These are phyloP conservation scores for Penicillium pancosmium DNA, from an alignment of 495 filamentous ascomycete genomes.

Conservation along the genomic window DNA sequence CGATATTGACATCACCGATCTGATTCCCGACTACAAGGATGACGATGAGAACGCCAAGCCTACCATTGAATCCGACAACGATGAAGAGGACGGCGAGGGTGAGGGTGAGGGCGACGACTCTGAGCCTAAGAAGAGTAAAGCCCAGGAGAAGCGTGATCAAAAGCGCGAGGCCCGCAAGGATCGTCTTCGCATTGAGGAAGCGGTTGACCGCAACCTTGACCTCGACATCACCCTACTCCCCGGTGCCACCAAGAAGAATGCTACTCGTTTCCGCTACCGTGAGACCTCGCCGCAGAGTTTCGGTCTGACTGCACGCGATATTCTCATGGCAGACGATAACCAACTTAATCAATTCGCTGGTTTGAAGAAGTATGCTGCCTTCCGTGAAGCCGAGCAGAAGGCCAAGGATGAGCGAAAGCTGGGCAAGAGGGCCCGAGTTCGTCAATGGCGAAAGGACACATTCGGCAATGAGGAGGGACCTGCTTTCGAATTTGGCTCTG, in stretches of 20 bases:
- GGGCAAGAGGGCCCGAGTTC: constrained; percentile 86
- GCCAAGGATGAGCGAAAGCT: constrained; percentile 80
- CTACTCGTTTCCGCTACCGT: constrained; percentile 79
- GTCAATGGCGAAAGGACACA: constrained; percentile 89
- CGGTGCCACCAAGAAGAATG: constrained; percentile 55
- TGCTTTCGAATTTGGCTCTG: constrained; percentile 33
- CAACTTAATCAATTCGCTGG: constrained; percentile 90
- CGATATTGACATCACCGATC: constrained; percentile 93
- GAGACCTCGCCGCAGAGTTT: constrained; percentile 90
- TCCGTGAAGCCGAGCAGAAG: constrained; percentile 87
- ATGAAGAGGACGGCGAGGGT: constrained; percentile 52
- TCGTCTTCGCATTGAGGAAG: constrained; percentile 77
- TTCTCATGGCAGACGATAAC: constrained; percentile 84
- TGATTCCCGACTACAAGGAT: constrained; percentile 82
- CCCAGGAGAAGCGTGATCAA: constrained; percentile 66
- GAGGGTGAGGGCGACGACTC: constrained; percentile 52
- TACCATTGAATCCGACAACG: constrained; percentile 52
- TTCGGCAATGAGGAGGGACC: constrained; percentile 78
- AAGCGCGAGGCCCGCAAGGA: constrained; percentile 78
- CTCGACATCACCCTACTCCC: constrained; percentile 64
- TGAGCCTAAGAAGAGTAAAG: constrained; percentile 57
- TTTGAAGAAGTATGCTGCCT: constrained; percentile 90
- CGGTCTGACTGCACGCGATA: constrained; percentile 85
- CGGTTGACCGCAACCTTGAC: constrained; percentile 83
- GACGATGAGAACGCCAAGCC: constrained; percentile 59